Percentiles rank a stretch among this genome's conserved stretches.
phyloP scores from a whole-genome alignment of 1,284 basidiomycete species.

The Ustilago crameri region DNA sequence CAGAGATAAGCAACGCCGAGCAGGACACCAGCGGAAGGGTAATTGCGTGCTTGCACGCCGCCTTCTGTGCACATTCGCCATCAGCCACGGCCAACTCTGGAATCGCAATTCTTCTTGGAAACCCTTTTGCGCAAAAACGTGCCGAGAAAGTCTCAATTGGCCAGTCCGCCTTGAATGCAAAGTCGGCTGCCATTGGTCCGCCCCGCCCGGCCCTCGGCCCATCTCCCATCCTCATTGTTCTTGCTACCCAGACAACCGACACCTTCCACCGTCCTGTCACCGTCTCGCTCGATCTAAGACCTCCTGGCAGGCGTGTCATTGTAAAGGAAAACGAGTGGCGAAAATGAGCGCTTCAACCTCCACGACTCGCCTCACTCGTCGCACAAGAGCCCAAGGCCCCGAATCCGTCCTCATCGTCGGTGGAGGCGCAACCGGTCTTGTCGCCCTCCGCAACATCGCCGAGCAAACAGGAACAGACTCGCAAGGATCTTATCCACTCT shows the following conservation, averaged over 20 bases:
- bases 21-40: too few species aligned
- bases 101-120: conserved; percentile 7
- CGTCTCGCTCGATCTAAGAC: too few species aligned
- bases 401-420: conserved; percentile 57
- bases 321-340: too few species aligned
- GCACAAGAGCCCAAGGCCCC: conserved; percentile 24
- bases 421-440: conserved; percentile 58
- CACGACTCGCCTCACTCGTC: conserved; percentile 7
- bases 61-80: neutral
- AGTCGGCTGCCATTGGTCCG: conserved; percentile 1
- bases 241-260: neutral
- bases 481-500: conserved; percentile 20
- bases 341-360: neutral
- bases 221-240: neutral
- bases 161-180: neutral
- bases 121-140: conserved; percentile 13
- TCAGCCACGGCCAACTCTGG: neutral
- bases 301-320: too few species aligned
- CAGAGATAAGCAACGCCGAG: too few species aligned
- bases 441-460: conserved; percentile 52
- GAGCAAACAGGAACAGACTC: conserved; percentile 21
- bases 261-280: too few species aligned
- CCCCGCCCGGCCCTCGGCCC: neutral
- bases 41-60: too few species aligned
- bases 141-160: conserved; percentile 1